A percentile compares a stretch with the other conserved stretches of the same genome.
Conservation (phyloP, 2,329 filamentous ascomycete genomes). For the Ceratocystis cacaofunesta region DNA sequence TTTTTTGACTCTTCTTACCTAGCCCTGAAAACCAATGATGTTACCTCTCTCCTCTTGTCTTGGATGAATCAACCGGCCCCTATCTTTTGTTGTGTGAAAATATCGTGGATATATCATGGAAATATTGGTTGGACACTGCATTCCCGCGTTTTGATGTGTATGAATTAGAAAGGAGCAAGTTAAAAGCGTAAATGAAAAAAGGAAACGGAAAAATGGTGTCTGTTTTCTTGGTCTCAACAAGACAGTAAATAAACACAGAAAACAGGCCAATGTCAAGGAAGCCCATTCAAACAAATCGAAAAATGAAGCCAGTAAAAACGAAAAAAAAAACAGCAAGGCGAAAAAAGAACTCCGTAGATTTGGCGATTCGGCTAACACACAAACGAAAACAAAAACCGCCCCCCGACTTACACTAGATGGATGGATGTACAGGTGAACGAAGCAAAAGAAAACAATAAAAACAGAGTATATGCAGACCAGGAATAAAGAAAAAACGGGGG, state of each 20-base stretch:
- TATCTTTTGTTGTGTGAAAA: neutral
- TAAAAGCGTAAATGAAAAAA: neutral
- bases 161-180: neutral
- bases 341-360: slow-evolving; percentile 5
- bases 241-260: neutral
- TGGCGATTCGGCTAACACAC: neutral
- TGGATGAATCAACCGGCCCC: neutral
- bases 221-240: neutral
- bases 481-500: neutral
- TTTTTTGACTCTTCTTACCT: slow-evolving; percentile 4
- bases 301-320: neutral
- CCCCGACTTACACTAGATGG: neutral
- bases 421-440: slow-evolving; percentile 3
- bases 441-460: slow-evolving; percentile 3
- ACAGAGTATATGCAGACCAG: neutral
- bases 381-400: neutral
- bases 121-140: neutral
- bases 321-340: neutral
- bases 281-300: no score
- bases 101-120: neutral
- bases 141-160: neutral
- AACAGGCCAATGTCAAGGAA: neutral
- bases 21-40: slow-evolving; percentile 1
- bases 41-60: neutral
- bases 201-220: neutral